Conservation (phyloP, 768 basidiomycete species). For the Auricularia sp. region DNA sequence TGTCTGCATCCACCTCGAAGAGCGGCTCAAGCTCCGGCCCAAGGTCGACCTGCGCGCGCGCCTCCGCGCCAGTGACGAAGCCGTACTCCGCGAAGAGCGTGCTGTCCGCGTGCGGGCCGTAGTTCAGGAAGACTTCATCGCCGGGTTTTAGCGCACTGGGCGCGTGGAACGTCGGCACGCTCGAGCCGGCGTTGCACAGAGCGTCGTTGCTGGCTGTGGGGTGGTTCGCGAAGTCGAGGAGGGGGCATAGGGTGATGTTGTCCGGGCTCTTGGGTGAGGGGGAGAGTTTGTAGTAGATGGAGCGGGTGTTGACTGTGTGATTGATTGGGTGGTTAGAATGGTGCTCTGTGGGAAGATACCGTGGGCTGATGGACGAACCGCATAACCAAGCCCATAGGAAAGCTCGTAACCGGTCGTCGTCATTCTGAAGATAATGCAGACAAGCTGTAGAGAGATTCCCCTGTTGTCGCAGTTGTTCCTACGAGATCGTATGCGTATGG, state of each 20-base stretch:
- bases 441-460: too few relatives aligned
- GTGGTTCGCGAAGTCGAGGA: conserved; percentile 90
- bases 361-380: conserved; percentile 34
- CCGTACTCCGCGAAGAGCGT: conserved; percentile 86
- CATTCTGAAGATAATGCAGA: too few relatives aligned
- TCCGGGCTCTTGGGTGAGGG: conserved; percentile 42
- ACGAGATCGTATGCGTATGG: too few relatives aligned
- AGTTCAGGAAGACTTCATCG: conserved; percentile 66
- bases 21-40: conserved; percentile 3
- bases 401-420: conserved; percentile 19
- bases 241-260: conserved; percentile 80
- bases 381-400: conserved; percentile 91
- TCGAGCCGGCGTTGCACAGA: conserved; percentile 2
- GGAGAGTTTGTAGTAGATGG: conserved; percentile 61
- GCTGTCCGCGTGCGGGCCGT: conserved; percentile 70
- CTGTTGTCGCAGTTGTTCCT: too few relatives aligned
- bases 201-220: background rate
- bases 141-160: conserved; percentile 25
- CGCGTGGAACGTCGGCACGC: conserved; percentile 25
- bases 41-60: conserved; percentile 8
- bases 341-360: background rate
- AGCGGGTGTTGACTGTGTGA: conserved; percentile 77
- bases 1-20: background rate
- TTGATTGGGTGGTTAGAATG: conserved; percentile 3
- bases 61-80: conserved; percentile 40